Percentiles rank a stretch among this genome's conserved stretches.
phyloP scores from a whole-genome alignment of 2,329 filamentous ascomycete species.

The Westerdykella aurantiaca region DNA sequence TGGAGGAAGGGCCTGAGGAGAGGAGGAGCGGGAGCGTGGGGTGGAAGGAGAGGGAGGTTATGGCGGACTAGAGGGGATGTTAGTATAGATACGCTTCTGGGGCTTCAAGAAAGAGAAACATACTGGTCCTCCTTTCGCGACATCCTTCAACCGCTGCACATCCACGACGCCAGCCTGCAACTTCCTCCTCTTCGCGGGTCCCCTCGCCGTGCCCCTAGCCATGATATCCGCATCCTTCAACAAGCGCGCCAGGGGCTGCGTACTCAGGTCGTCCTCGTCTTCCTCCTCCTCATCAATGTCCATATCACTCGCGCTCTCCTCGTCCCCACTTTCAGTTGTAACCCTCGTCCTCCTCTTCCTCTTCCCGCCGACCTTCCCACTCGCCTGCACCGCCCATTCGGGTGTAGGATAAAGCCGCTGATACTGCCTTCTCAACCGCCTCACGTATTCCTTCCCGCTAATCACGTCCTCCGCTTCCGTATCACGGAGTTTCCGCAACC shows the following conservation, averaged over 20 bases:
- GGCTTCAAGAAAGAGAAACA: conserved; percentile 15
- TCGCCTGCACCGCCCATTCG: conserved; percentile 53
- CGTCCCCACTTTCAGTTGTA: conserved; percentile 39
- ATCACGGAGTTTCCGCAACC: conserved; percentile 75
- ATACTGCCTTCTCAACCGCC: conserved; percentile 73
- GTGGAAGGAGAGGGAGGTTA: conserved; percentile 84
- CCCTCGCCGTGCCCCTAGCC: conserved; percentile 46
- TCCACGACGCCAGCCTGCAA: conserved; percentile 82
- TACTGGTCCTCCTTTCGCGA: conserved; percentile 68
- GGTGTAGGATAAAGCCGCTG: conserved; percentile 57
- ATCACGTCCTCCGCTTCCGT: conserved; percentile 81
- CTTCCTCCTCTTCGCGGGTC: conserved; percentile 57
- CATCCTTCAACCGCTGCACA: conserved; percentile 83
- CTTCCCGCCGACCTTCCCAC: conserved; percentile 40
- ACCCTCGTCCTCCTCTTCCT: conserved; percentile 41
- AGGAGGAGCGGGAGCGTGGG: conserved; percentile 81
- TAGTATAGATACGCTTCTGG: conserved; percentile 8
- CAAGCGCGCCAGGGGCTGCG: conserved; percentile 71
- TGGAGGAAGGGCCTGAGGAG: conserved; percentile 78
- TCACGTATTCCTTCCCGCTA: conserved; percentile 77
- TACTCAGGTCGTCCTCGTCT: conserved; percentile 48
- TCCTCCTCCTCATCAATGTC: conserved; percentile 37
- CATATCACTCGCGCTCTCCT: conserved; percentile 51
- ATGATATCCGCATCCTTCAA: conserved; percentile 69
- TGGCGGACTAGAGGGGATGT: conserved; percentile 51